Evolutionary conservation across 176 grass and related monocot species (phyloP).

Genomic region (Bolboschoenus planiculmis): DNA sequence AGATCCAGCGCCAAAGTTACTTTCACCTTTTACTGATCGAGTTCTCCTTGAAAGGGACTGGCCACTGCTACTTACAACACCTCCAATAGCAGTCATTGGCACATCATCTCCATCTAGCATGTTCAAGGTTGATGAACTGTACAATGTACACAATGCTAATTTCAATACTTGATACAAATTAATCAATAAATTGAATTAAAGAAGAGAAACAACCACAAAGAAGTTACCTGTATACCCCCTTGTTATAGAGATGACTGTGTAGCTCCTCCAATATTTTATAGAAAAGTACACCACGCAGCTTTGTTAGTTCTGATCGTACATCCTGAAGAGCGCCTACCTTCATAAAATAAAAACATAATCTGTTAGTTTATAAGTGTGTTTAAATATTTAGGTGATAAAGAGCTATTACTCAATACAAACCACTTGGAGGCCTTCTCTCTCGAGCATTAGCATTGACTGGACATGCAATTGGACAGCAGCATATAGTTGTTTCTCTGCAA

Average conservation of each 20-base stretch:
- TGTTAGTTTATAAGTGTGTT: conserved; percentile 14
- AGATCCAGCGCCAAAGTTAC: conserved; percentile 51
- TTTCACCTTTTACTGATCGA: conserved; percentile 64
- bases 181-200: conserved; percentile 12
- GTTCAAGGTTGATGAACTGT: conserved; percentile 52
- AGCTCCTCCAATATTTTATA: conserved; percentile 98
- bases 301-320: conserved; percentile 88
- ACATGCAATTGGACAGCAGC: conserved; percentile 95
- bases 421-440: conserved; percentile 99
- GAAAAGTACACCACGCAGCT: conserved; percentile 78
- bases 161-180: conserved; percentile 30
- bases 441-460: conserved; percentile 79
- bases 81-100: conserved; percentile 38
- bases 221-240: conserved; percentile 71
- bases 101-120: conserved; percentile 55
- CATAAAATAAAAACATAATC: conserved; percentile 28
- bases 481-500: conserved; percentile 84
- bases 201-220: conserved; percentile 13
- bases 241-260: conserved; percentile 88
- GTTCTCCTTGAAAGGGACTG: conserved; percentile 76
- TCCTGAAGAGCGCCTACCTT: conserved; percentile 99
- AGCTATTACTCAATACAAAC: conserved; percentile 37
- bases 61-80: conserved; percentile 40
- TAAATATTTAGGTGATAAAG: background rate
- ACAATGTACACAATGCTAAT: conserved; percentile 32